Conservation (phyloP, 2,329 filamentous ascomycete genomes). For the Clonostachys chloroleuca region DNA sequence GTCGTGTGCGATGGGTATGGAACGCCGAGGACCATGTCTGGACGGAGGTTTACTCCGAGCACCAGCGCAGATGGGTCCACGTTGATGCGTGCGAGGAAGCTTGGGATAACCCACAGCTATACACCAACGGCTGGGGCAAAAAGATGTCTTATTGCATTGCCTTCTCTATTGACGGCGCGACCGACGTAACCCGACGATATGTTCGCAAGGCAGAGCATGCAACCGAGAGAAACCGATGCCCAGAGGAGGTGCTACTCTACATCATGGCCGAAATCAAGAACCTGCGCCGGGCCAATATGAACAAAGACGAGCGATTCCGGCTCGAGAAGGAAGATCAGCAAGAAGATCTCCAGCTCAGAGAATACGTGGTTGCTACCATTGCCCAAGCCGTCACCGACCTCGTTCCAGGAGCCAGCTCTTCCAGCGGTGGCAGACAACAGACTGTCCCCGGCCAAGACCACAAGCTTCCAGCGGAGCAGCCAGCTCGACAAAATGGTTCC, state of each 20-base stretch:
- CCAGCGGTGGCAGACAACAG: slow-evolving; percentile 7
- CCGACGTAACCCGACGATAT: slow-evolving; percentile 62
- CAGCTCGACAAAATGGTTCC: slow-evolving; percentile 21
- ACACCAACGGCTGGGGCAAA: slow-evolving; percentile 92
- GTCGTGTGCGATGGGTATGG: slow-evolving; percentile 95
- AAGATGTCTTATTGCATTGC: slow-evolving; percentile 97
- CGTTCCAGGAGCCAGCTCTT: slow-evolving; percentile 41
- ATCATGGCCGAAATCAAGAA: slow-evolving; percentile 89
- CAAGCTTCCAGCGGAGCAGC: slow-evolving; percentile 58
- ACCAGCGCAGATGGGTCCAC: slow-evolving; percentile 92
- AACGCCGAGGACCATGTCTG: slow-evolving; percentile 96
- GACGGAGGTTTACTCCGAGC: slow-evolving; percentile 95
- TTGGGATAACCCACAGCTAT: slow-evolving; percentile 91
- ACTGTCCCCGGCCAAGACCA: slow-evolving; percentile 41
- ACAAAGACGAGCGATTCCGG: slow-evolving; percentile 78
- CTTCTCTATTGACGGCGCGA: slow-evolving; percentile 83
- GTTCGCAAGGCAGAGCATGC: slow-evolving; percentile 70
- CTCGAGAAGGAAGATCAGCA: slow-evolving; percentile 75
- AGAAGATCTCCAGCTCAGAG: slow-evolving; percentile 71
- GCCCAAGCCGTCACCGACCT: slow-evolving; percentile 68
- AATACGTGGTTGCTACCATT: slow-evolving; percentile 70
- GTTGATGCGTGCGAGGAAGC: slow-evolving; percentile 92
- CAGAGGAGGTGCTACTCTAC: slow-evolving; percentile 87
- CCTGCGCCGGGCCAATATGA: slow-evolving; percentile 77
- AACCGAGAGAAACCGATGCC: slow-evolving; percentile 70